Evolutionary conservation across 2,329 filamentous ascomycete genomes (phyloP).

Genomic region (Sodiomyces alkalinus): DNA sequence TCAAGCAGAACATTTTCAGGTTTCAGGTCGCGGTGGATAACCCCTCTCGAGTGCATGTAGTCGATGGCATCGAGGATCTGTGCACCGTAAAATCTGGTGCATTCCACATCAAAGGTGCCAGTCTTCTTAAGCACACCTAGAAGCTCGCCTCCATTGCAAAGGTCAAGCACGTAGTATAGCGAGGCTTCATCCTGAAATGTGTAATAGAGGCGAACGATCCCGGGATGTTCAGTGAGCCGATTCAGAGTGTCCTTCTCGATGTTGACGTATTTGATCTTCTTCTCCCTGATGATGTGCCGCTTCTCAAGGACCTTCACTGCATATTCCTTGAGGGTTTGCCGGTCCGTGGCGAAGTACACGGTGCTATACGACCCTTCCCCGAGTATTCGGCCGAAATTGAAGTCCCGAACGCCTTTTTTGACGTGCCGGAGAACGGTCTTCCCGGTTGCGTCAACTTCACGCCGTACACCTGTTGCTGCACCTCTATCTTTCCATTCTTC

Average conservation of each 20-base stretch:
- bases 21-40: constrained; percentile 93
- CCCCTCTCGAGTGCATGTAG: constrained; percentile 93
- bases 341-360: constrained; percentile 81
- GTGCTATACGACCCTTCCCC: constrained; percentile 98
- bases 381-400: constrained; percentile 77
- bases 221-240: constrained; percentile 86
- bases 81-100: constrained; percentile 83
- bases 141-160: constrained; percentile 84
- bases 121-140: constrained; percentile 88
- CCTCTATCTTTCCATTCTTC: constrained; percentile 96
- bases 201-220: constrained; percentile 92
- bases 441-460: constrained; percentile 75
- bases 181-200: constrained; percentile 96
- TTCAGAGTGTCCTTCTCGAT: constrained; percentile 98
- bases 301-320: constrained; percentile 98
- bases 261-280: constrained; percentile 99
- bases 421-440: constrained; percentile 68
- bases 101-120: constrained; percentile 88
- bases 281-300: constrained; percentile 98
- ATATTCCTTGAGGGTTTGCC: constrained; percentile 88
- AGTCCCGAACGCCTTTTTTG: constrained; percentile 96
- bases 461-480: constrained; percentile 68
- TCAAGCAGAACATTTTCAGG: constrained; percentile 94
- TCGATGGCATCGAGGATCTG: constrained; percentile 93
- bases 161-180: constrained; percentile 89